Evolutionary conservation across 2,329 filamentous ascomycete species (phyloP), one percentile per base, ranked within the genome.

Genomic region (Xylaria arbuscula): DNA sequence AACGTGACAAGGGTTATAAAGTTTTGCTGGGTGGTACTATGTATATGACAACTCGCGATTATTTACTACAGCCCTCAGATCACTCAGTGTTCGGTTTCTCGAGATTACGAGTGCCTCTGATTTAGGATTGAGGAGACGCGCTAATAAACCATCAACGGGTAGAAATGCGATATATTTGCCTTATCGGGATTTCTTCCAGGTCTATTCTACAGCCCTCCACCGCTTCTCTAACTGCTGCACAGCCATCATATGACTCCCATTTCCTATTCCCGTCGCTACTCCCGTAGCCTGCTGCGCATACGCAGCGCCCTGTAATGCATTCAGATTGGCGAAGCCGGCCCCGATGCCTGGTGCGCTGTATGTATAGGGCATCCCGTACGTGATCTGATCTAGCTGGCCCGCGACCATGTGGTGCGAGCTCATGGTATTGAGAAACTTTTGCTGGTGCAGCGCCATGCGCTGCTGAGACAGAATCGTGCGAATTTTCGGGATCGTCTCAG

Each of bases 201-300:
- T 24, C 54, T 68, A 80, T 68, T 81, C 81, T 55, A 80, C 78
- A 55, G 76, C 73, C 62, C 71, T 78, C 80, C 80, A 81, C 47
- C 74, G 66, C 61, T 74, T 68, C 69, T 81, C 79, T 55, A 82
- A 59, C 67, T 76, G 66, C 8, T 61, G 66, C n/a, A 80, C 64
- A 42, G 74, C 61, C 64, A 72, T 62, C 5, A 73, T 11, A 6
- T 55, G 28, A 15, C 61, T 55, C 1, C 67, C 69, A 9, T 62
- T 69, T 28, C 61, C 69, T 34, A 70, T 64, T 45, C 56, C 70
- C 0, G 68, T 59, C 53, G 62, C 66, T 10, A 75, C 57, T 22
- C 73, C 73, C 47, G 66, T 69, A 3, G 76, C 71, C 72, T 80
- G 75, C n/a, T 76, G 71, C 17, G 76, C 76, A 38, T 78, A 78